phyloP scores from a whole-genome alignment of 208 protist genomes.

The Tritrichomonas musculus region DNA sequence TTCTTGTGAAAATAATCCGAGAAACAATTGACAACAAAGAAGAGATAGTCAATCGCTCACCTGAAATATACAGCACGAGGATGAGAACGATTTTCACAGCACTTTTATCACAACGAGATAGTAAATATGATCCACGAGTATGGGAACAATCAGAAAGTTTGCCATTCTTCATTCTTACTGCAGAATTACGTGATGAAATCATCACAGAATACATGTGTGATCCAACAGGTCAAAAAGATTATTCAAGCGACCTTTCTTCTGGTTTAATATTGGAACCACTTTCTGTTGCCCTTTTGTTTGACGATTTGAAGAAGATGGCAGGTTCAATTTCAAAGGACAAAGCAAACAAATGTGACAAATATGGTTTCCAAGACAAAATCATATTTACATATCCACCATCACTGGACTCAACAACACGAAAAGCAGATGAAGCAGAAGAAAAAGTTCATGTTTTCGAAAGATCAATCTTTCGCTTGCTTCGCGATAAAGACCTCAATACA shows the following conservation, averaged over 20 bases:
- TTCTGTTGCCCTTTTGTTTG: background rate
- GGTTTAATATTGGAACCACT: background rate
- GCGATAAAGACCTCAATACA: background rate
- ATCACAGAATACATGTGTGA: background rate
- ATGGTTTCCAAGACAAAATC: background rate
- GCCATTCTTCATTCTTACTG: background rate
- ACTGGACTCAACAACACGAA: background rate
- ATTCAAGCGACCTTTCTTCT: background rate
- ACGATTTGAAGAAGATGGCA: background rate
- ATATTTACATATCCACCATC: background rate
- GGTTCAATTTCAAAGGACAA: background rate
- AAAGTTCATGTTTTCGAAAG: background rate
- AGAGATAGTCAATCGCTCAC: background rate
- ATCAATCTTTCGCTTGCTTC: background rate
- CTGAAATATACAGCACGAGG: background rate
- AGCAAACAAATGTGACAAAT: background rate
- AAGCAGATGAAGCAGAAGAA: background rate
- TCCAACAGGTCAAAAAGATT: background rate
- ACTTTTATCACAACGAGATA: background rate
- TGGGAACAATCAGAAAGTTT: background rate
- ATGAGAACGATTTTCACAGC: background rate
- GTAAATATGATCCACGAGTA: background rate
- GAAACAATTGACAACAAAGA: background rate
- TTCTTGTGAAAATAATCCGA: background rate
- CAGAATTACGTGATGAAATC: background rate